Base-by-base conservation (phyloP, 768 basidiomycete genomes). In the Paxillus ammoniavirescens region DNA sequence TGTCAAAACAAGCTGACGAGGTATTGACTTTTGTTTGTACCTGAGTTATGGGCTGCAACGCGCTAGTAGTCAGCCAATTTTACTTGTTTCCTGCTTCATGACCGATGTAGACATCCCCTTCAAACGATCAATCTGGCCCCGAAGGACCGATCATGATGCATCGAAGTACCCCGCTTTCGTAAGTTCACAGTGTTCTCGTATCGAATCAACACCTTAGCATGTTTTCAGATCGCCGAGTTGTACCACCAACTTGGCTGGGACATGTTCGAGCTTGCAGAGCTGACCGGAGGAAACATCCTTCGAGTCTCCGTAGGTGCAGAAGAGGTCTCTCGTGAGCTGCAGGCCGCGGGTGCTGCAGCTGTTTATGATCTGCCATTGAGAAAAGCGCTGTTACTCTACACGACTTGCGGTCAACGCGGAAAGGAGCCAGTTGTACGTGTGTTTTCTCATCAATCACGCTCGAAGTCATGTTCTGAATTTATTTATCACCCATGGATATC, bases 201-300 rank as follows among this genome's bases (percentile, higher is more conserved):
- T 28, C 7, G n/a, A 41, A 47, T 36, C 21, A 35, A 21, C 12
- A 26, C 42, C 40, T 53, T 21, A 41, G 2, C 48, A 60, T 48
- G 8, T 36, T n/a, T 46, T 30, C 51, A 96, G 90, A 82, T 95
- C 50, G 90, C 91, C 13, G 93, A 95, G 66, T 77, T 98, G 7
- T 87, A 88, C 68, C 65, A 64, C n/a, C 87, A 96, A 30, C n/a
- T n/a, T n/a, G 91, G 91, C 12, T 99, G 96, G 96, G 81, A 73
- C 36, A 82, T 86, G 60, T 75, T 78, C 33, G 93, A 97, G 42
- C 81, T 98, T 15, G 82, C 83, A 17, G 90, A 89, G 5, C 74
- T 99, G 21, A 83, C 93, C 0, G 89, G 92, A 28, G 88, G 81
- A 8, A 98, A 98, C 68, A 64, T 98, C 35, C 75, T 98, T 2